Evolutionary conservation across 495 filamentous ascomycete genomes (phyloP), one percentile per base, ranked within the genome.

Genomic region (Aspergillus panamensis): DNA sequence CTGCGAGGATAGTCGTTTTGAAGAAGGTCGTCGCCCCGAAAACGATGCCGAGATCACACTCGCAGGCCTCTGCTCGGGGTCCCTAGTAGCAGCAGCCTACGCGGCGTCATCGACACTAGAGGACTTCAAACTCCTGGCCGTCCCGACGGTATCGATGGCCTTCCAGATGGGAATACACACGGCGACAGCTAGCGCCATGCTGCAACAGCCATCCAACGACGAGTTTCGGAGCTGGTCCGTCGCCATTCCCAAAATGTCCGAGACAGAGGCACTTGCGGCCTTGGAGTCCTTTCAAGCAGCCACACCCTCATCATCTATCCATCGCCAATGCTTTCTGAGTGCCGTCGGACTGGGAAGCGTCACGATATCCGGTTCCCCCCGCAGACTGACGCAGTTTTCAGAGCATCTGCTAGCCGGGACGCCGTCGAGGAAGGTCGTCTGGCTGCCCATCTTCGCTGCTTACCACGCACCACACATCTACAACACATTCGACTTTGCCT

Each of bases 271-370:
- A 3, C 8, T 39, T 3, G 6, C 35, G 0, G 35, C 35, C 8
- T 8, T 13, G 3, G 6, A 3, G 35, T n/a, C 53, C 53, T 32
- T 40, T 21, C 40, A 33, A 56, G 29, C 43, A 40, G 19, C 43
- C 48, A 40, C 53, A 48, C 49, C 39, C 43, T 2, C 16, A 32
- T 25, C 48, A n/a, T 51, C 31, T 8, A 39, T 39, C 35, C 35
- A 39, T 12, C 10, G 14, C 8, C 35, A n/a, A 1, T 39, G 35
- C 8, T 39, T 39, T 8, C 10, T 39, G 35, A 51, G 49, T 33
- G 31, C 49, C 8, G 49, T 51, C 4, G 32, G 49, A 1, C 49
- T 51, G 2, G 20, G 35, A 3, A 39, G 49, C 49, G 32, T 51
- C 31, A 51, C 49, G 1, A 39, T 51, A 16, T 35, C 30, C 14